Conservation (phyloP, 305 asterid genomes). For the Fraxinus sp. region DNA sequence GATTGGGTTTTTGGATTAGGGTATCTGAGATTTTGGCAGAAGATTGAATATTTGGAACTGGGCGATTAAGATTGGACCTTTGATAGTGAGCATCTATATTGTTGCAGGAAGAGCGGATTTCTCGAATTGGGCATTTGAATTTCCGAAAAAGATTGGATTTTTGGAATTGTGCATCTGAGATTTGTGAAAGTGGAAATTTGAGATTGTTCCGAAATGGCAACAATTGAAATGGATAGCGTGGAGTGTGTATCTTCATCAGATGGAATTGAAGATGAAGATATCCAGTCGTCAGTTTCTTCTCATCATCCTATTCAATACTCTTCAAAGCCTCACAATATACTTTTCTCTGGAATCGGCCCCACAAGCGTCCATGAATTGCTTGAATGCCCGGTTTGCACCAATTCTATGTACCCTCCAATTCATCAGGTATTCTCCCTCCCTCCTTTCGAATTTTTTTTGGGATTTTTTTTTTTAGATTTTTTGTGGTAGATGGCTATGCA, state of each 20-base stretch:
- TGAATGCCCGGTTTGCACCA: not conserved
- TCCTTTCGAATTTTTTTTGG: not conserved
- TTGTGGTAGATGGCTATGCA: not conserved
- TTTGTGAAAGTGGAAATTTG: not conserved
- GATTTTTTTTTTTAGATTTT: not conserved
- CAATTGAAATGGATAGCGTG: not conserved
- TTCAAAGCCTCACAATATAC: not conserved
- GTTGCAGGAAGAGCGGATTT: not conserved
- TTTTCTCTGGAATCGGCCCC: not conserved
- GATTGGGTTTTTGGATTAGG: not conserved
- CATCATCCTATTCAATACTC: not conserved
- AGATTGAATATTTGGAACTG: not conserved
- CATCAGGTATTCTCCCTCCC: not conserved
- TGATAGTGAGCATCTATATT: not conserved
- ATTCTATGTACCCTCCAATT: not conserved
- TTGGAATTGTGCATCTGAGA: not conserved
- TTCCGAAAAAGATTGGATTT: not conserved
- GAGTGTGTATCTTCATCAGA: not conserved
- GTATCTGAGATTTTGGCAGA: not conserved
- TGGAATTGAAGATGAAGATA: not conserved
- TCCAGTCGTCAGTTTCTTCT: not conserved
- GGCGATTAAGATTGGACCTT: not conserved
- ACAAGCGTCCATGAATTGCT: slow-evolving; percentile 2
- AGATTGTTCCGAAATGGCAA: not conserved
- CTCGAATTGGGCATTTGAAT: too few species aligned